phyloP scores from a whole-genome alignment of 345 rosid species.

The Syzygium aromaticum region DNA sequence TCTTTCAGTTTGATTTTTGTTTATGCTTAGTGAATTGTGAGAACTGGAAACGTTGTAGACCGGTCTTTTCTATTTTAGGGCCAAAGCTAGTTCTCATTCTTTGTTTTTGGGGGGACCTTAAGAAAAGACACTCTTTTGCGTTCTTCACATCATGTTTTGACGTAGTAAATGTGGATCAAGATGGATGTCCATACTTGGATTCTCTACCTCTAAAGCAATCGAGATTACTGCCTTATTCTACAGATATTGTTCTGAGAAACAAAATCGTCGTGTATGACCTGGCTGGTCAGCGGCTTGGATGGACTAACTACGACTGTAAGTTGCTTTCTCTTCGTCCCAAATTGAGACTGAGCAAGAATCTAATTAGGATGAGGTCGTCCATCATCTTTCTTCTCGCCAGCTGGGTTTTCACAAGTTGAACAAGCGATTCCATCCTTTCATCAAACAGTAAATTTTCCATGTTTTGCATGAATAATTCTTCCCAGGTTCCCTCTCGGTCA shows the following conservation, averaged over 20 bases:
- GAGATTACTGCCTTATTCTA: slow-evolving; percentile 3
- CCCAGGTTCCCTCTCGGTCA: slow-evolving; percentile 69
- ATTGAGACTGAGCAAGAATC: neutral
- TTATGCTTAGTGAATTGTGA: neutral
- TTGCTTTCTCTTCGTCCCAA: neutral
- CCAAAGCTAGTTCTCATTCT: neutral
- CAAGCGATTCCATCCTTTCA: neutral
- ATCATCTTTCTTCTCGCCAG: neutral
- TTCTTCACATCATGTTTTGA: neutral
- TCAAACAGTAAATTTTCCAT: neutral
- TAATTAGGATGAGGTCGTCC: neutral
- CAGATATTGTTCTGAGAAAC: slow-evolving; percentile 88
- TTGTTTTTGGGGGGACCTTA: neutral
- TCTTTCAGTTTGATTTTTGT: neutral
- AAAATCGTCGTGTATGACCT: slow-evolving; percentile 82
- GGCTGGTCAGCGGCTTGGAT: slow-evolving; percentile 79
- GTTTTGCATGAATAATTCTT: neutral
- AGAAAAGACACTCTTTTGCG: neutral
- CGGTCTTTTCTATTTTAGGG: neutral
- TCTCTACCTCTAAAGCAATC: neutral
- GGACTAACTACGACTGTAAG: slow-evolving; percentile 91
- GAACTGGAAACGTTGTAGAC: neutral
- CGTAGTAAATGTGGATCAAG: neutral
- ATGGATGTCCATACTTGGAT: neutral
- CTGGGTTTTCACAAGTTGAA: neutral